Evolutionary conservation across 1,139 yeast species (phyloP).

Genomic region (Saccharomyces hybrid): DNA sequence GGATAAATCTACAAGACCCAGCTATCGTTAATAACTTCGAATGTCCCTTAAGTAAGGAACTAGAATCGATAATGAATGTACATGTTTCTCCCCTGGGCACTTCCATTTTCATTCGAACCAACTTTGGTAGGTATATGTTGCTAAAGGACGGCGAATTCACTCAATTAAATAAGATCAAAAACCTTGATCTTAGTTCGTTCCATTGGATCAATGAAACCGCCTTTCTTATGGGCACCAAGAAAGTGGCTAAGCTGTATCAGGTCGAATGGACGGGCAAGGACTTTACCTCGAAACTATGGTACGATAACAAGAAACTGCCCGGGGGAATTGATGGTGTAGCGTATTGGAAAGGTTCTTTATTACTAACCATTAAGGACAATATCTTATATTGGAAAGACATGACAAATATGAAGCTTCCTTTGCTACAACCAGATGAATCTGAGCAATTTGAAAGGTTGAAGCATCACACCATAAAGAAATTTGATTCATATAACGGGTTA

Average conservation of each 20-base stretch:
- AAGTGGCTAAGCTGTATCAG: slow-evolving; percentile 19
- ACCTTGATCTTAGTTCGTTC: slow-evolving; percentile 19
- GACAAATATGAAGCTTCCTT: not conserved
- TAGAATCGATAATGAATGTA: not conserved
- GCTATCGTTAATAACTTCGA: not conserved
- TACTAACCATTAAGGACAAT: not conserved
- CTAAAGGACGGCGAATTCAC: not conserved
- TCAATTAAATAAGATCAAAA: slow-evolving; percentile 12
- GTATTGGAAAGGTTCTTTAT: slow-evolving; percentile 31
- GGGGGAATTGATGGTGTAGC: slow-evolving; percentile 30
- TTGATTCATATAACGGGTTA: slow-evolving; percentile 23
- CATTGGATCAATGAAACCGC: slow-evolving; percentile 16
- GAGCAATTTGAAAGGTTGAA: slow-evolving; percentile 34
- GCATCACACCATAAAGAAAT: slow-evolving; percentile 29
- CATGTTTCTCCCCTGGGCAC: not conserved
- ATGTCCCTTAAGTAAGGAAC: not conserved
- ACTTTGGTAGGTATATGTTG: not conserved
- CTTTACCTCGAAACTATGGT: not conserved
- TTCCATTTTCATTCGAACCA: not conserved
- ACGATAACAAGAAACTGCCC: not conserved
- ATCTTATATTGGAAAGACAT: not conserved
- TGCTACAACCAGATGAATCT: slow-evolving; percentile 26
- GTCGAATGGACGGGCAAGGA: slow-evolving; percentile 8
- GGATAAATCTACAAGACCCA: not conserved
- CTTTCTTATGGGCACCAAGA: slow-evolving; percentile 22